phyloP scores from a whole-genome alignment of 768 basidiomycete genomes.

The Calocybe indica region DNA sequence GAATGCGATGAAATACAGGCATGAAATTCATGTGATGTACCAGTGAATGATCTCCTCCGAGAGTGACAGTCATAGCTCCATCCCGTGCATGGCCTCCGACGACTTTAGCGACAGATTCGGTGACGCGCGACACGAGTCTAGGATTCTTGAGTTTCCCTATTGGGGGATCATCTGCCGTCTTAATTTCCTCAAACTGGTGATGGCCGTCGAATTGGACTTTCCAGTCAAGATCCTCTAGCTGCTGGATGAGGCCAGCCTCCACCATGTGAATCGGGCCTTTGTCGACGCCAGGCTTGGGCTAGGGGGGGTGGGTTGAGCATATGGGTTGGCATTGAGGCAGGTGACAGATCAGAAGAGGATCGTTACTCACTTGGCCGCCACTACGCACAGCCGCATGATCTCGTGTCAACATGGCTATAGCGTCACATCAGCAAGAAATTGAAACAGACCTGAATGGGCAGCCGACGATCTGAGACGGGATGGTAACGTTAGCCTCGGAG shows the following conservation, averaged over 20 bases:
- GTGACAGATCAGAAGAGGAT: background rate
- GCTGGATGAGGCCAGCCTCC: constrained; percentile 74
- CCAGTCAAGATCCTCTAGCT: constrained; percentile 81
- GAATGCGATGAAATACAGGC: constrained; percentile 1
- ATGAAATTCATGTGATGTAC: constrained; percentile 33
- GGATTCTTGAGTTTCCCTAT: constrained; percentile 92
- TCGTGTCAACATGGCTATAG: background rate
- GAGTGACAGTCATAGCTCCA: constrained; percentile 81
- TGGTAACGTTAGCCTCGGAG: constrained; percentile 6
- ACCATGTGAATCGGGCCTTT: constrained; percentile 86
- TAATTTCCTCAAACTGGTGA: constrained; percentile 79
- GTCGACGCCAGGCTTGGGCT: constrained; percentile 81
- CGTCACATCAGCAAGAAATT: constrained; percentile 1
- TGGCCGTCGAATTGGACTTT: constrained; percentile 86
- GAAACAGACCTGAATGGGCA: constrained; percentile 87
- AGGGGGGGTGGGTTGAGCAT: constrained; percentile 9
- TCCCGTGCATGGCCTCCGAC: constrained; percentile 73
- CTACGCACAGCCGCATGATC: constrained; percentile 23
- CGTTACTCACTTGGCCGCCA: constrained; percentile 54
- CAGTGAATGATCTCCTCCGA: constrained; percentile 96
- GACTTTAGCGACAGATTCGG: constrained; percentile 66
- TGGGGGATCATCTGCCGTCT: constrained; percentile 60
- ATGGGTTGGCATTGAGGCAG: constrained; percentile 1
- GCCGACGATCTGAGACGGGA: constrained; percentile 66
- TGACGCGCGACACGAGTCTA: constrained; percentile 77